Base-by-base conservation (phyloP, 371 early-diverging fungal genomes). In the Batkoa obscura region DNA sequence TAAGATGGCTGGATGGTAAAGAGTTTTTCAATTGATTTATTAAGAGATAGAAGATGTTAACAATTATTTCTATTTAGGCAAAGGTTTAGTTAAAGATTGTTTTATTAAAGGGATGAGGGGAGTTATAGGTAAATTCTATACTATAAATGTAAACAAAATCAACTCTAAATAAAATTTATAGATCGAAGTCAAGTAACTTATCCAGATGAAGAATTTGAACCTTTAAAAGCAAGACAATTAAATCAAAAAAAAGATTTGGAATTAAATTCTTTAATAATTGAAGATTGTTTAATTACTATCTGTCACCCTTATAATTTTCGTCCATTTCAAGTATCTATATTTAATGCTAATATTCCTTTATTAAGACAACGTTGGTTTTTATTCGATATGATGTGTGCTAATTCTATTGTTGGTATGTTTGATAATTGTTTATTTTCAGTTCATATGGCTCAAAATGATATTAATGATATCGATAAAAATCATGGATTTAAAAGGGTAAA, bases 371-470 rank as follows among this genome's bases (percentile, higher is more conserved):
- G 88, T 65, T 96, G 93, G 92, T 63, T 94, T 6, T 77, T 90
- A 46, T 90, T 88, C 62, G 97, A 96, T 59, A 64, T 88, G 32
- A 66, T 96, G 35, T 80, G 84, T 57, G 95, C 95, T 0, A 83
- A 87, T 37, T 82, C 84, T 0, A 81, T 92, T 58, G 86, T 88
- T 0, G 97, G 97, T 4, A 83, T 84, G 63, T 90, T 89, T 62
- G 95, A 94, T 60, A 86, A 89, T 60, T 88, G 93, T 60, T 63
- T 94, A 43, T 96, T 96, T 57, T 88, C 87, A 56, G 80, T 94
- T 1, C 90, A 92, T 63, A 74, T 78, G 23, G 83, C 90, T 4
- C 90, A 90, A 64, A 34, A 34, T 5, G 30, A 15, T n/a, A 31
- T 32, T 31, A 30, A 32, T 5, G 53, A 55, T 15, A 42, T 35